A percentile compares a stretch with the other conserved stretches of the same genome.
These are phyloP conservation scores for Trypanosoma theileri DNA, from an alignment of 208 protist genomes.

Conservation along the genomic window DNA sequence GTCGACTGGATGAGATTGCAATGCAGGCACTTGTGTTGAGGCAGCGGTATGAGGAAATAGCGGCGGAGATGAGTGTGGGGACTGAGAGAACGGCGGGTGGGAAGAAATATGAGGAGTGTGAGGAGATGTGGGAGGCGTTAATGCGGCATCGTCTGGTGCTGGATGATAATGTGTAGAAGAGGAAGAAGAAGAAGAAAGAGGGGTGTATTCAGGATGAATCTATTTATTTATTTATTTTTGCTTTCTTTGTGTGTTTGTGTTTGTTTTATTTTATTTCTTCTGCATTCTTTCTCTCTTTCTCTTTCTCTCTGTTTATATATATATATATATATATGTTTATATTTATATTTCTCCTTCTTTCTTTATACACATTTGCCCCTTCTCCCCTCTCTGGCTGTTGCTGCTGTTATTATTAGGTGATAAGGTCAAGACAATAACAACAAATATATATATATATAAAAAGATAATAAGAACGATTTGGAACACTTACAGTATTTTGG, in stretches of 20 bases:
- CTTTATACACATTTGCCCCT: slow-evolving; percentile 19
- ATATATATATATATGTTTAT: too few species aligned
- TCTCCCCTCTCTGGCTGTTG: slow-evolving; percentile 3
- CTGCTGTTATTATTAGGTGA: slow-evolving; percentile 21
- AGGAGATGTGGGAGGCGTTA: slow-evolving; percentile 21
- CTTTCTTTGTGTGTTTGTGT: not conserved
- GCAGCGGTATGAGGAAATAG: slow-evolving; percentile 10
- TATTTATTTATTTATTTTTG: not conserved
- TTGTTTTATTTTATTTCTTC: slow-evolving; percentile 1
- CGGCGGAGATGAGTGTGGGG: not conserved
- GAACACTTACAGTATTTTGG: too few species aligned
- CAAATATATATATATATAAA: too few species aligned
- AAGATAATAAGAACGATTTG: too few species aligned
- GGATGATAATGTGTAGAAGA: slow-evolving; percentile 25
- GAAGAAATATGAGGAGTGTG: slow-evolving; percentile 21
- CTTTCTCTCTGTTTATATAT: slow-evolving; percentile 8
- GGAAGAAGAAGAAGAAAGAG: too few species aligned
- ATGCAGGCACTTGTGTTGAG: slow-evolving; percentile 37
- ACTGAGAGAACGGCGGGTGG: too few species aligned
- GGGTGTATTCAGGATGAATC: too few species aligned
- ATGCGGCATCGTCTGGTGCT: slow-evolving; percentile 19
- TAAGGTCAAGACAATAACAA: too few species aligned
- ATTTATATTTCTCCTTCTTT: slow-evolving; percentile 1
- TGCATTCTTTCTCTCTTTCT: not conserved
- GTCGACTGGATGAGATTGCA: slow-evolving; percentile 40